Evolutionary conservation across 2,329 filamentous ascomycete species (phyloP), one percentile per base, ranked within the genome.

Genomic region (Aspergillus fijiensis): DNA sequence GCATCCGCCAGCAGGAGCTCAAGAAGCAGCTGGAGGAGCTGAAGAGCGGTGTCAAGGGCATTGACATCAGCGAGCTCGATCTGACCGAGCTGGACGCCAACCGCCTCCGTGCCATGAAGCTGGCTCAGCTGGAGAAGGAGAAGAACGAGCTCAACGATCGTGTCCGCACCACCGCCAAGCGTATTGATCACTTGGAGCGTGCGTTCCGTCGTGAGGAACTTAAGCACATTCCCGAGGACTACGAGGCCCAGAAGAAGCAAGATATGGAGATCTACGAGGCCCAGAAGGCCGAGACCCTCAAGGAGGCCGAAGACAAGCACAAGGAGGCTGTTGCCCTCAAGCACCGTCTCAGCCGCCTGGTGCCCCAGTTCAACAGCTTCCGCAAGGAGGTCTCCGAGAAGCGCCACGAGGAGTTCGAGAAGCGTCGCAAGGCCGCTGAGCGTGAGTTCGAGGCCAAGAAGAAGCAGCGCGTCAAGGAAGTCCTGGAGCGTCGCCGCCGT

Each of bases 141-240:
- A 99, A 98, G 89, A 96, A 94, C 72, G 92, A 95, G 73, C 88
- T 97, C 67, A 91, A 90, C 65, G 92, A 97, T 79, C 92, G 90
- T 75, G 86, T 98, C 56, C 89, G 92, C 70, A 87, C 96, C 70
- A 96, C 93, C 62, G 92, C 90, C 76, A 98, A 97, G 86, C 90
- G 95, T 65, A 91, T 97, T 70, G 95, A 99, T 74, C 94, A 99
- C 79, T 82, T 99, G 69, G 95, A 99, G 82, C 91, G 95, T 81
- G 95, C 95, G 42, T 96, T 96, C 85, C 89, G 95, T 71, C 91
- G 94, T 76, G 95, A 98, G 80, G 95, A 99, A 79, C 81, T 89
- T 72, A 96, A 97, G 86, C 94, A 97, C 79, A 82, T 98, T 60
- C 82, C 87, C 60, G 87, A 88, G 54, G 95, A 99, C 72, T 96